These are phyloP conservation scores for Monosporascus sp. DNA, from an alignment of 2,329 filamentous ascomycete species.

Conservation along the genomic window DNA sequence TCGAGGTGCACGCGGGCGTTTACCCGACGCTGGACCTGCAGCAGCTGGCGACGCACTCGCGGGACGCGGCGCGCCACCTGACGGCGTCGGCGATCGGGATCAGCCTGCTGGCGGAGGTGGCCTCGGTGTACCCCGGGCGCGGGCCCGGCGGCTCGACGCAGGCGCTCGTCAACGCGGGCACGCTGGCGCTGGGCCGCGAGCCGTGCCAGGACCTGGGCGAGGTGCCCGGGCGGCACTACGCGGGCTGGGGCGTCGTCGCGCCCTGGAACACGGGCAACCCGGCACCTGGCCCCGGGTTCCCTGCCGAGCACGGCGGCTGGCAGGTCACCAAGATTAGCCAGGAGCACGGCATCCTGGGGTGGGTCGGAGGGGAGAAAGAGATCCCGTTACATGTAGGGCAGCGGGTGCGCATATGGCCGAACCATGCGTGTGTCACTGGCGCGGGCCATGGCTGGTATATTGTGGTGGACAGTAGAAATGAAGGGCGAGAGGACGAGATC, in stretches of 20 bases:
- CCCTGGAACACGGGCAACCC: conserved; percentile 45
- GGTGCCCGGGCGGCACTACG: conserved; percentile 43
- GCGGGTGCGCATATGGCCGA: conserved; percentile 68
- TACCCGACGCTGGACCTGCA: conserved; percentile 75
- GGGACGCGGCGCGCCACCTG: conserved; percentile 33
- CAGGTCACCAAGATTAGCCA: conserved; percentile 68
- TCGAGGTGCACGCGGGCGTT: conserved; percentile 72
- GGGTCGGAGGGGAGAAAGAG: conserved; percentile 41
- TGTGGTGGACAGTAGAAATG: conserved; percentile 58
- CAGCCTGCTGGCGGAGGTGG: conserved; percentile 66
- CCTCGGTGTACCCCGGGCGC: conserved; percentile 59
- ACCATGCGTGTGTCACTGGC: conserved; percentile 74
- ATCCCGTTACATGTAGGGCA: conserved; percentile 55
- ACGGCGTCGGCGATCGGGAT: conserved; percentile 55
- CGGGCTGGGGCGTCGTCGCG: conserved; percentile 64
- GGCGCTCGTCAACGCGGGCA: conserved; percentile 63
- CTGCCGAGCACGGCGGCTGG: conserved; percentile 47
- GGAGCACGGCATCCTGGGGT: conserved; percentile 70
- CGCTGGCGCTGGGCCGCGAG: conserved; percentile 66
- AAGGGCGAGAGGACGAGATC: conserved; percentile 51
- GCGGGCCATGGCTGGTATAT: conserved; percentile 69
- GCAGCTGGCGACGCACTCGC: conserved; percentile 67
- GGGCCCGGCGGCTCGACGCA: conserved; percentile 46
- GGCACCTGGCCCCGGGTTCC: conserved; percentile 35
- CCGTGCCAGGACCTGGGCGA: conserved; percentile 51